These are phyloP conservation scores for Caryopteris hybrid DNA, from an alignment of 305 asterid genomes.

Conservation along the genomic window DNA sequence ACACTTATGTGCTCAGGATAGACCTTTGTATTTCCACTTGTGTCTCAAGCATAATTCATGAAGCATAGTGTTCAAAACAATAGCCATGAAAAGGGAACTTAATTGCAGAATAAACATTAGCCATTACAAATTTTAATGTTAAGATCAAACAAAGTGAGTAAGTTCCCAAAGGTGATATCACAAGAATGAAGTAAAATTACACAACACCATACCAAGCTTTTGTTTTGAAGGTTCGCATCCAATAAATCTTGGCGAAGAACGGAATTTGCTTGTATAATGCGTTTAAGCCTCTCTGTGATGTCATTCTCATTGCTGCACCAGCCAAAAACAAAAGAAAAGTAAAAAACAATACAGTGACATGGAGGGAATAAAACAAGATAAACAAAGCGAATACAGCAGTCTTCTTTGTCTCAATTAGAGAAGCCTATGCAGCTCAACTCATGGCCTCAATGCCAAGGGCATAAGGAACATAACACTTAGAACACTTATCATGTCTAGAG, in stretches of 20 bases:
- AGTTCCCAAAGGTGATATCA: neutral
- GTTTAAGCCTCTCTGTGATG: conserved; percentile 65
- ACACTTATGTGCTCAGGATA: neutral
- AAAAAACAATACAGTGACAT: neutral
- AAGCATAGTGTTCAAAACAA: conserved; percentile 5
- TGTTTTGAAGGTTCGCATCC: conserved; percentile 34
- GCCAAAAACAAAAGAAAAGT: neutral
- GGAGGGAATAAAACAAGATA: neutral
- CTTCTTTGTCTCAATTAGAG: neutral
- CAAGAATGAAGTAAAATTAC: conserved; percentile 4
- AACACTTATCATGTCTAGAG: no score
- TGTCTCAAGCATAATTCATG: conserved; percentile 8
- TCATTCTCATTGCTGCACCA: conserved; percentile 93
- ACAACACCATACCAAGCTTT: conserved; percentile 44
- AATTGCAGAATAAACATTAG: conserved; percentile 2
- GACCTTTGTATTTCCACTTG: neutral
- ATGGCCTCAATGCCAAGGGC: no score
- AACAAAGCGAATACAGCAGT: neutral
- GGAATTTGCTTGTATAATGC: conserved; percentile 72
- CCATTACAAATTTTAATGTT: neutral
- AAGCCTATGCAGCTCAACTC: conserved; percentile 1
- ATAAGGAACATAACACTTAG: no score
- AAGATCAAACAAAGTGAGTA: neutral
- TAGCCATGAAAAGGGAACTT: neutral
- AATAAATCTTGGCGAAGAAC: conserved; percentile 51